A percentile compares a stretch with the other conserved stretches of the same genome.
Evolutionary conservation across 2,329 filamentous ascomycete genomes (phyloP).

Genomic region (Pseudophaeomoniella oleicola): DNA sequence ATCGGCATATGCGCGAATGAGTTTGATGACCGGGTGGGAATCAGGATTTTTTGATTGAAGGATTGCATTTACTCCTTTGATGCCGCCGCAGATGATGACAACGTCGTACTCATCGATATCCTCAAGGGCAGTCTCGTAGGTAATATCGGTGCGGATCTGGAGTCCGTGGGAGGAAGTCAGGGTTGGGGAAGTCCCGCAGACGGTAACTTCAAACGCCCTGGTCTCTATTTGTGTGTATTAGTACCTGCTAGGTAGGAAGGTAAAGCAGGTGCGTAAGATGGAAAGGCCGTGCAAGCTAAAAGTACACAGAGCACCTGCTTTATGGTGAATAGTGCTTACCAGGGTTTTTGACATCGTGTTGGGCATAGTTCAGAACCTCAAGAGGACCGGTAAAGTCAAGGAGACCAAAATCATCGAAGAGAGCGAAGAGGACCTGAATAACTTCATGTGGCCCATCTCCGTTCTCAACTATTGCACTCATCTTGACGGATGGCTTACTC

Average conservation of each 20-base stretch:
- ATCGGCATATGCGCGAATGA: conserved; percentile 65
- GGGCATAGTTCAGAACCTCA: conserved; percentile 40
- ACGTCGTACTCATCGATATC: conserved; percentile 63
- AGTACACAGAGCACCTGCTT: conserved; percentile 2
- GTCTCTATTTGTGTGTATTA: conserved; percentile 26
- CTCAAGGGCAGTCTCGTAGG: conserved; percentile 64
- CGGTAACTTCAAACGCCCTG: conserved; percentile 40
- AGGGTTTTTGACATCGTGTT: conserved; percentile 38
- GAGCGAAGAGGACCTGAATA: conserved; percentile 46
- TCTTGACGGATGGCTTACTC: conserved; percentile 16
- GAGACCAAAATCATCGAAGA: conserved; percentile 41
- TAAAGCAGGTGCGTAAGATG: too few species aligned
- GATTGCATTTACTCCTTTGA: conserved; percentile 38
- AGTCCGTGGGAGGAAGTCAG: conserved; percentile 47
- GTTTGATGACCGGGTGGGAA: conserved; percentile 52
- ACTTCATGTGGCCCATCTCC: conserved; percentile 21
- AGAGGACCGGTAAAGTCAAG: conserved; percentile 44
- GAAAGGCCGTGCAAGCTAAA: too few species aligned
- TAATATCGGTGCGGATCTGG: conserved; percentile 58
- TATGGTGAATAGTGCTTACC: conserved; percentile 17
- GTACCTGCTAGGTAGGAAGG: conserved; percentile 14
- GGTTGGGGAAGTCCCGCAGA: conserved; percentile 30
- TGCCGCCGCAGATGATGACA: conserved; percentile 61
- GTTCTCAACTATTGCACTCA: conserved; percentile 34
- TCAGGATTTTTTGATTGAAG: conserved; percentile 36